These are phyloP conservation scores for Bolboschoenoplectus hybrid DNA, from an alignment of 202 grass and related monocot genomes.

Conservation along the genomic window DNA sequence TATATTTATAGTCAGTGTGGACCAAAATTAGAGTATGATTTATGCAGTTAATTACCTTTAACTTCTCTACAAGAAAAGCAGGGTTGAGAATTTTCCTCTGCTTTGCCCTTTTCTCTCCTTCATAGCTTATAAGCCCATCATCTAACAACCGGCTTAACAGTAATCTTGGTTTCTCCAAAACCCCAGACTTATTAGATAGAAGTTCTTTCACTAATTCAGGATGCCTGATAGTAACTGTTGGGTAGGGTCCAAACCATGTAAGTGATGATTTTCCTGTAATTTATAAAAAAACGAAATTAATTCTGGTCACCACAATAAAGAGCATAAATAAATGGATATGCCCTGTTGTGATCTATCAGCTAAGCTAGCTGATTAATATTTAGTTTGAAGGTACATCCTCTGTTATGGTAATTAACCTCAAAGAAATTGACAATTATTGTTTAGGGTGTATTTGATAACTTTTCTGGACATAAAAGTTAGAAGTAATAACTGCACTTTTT, in stretches of 20 bases:
- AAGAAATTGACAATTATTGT: too few species aligned
- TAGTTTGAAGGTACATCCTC: too few species aligned
- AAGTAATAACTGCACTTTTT: too few species aligned
- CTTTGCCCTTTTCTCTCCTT: constrained; percentile 65
- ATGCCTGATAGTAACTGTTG: constrained; percentile 61
- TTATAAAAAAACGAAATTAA: constrained; percentile 43
- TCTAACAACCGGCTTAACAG: constrained; percentile 35
- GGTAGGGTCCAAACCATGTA: constrained; percentile 62
- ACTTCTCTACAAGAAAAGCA: constrained; percentile 76
- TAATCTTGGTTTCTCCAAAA: constrained; percentile 43
- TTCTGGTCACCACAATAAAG: not conserved
- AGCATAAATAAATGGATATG: not conserved
- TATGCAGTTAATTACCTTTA: constrained; percentile 53
- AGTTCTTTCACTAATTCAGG: constrained; percentile 62
- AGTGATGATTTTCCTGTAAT: constrained; percentile 61
- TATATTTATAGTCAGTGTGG: not conserved
- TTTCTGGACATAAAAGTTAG: too few species aligned
- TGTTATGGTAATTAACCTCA: too few species aligned
- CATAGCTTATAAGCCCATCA: constrained; percentile 41
- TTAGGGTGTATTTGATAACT: not conserved
- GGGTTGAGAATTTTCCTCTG: constrained; percentile 73
- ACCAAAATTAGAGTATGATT: not conserved
- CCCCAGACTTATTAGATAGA: constrained; percentile 55
- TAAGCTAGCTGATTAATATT: too few species aligned
- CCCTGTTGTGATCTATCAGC: not conserved